These are phyloP conservation scores for Viridothelium virens DNA, from an alignment of 495 filamentous ascomycete genomes.

Conservation along the genomic window DNA sequence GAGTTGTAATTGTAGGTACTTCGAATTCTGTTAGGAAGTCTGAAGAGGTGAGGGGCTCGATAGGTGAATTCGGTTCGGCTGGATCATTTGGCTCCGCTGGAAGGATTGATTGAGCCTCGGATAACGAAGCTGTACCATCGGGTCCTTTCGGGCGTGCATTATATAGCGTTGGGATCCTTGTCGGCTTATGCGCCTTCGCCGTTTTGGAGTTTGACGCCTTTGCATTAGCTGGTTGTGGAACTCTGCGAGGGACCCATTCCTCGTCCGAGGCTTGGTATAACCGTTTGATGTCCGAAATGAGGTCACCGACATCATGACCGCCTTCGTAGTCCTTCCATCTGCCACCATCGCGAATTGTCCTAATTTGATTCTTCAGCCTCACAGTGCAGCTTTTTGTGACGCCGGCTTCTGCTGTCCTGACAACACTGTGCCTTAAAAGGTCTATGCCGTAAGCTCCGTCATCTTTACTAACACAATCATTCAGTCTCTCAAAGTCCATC, in stretches of 20 bases:
- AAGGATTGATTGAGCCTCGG: neutral
- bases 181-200: conserved; percentile 1
- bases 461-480: conserved; percentile 66
- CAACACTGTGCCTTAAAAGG: conserved; percentile 69
- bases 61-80: neutral
- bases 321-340: conserved; percentile 71
- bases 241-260: conserved; percentile 2
- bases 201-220: conserved; percentile 5
- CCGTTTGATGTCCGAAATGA: conserved; percentile 67
- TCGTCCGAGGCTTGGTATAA: conserved; percentile 6
- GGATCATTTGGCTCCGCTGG: neutral
- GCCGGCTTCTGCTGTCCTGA: conserved; percentile 55
- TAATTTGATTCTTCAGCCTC: conserved; percentile 63
- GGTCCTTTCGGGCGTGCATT: neutral
- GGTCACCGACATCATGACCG: conserved; percentile 59
- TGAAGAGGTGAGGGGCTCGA: neutral
- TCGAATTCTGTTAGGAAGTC: neutral
- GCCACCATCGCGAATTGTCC: conserved; percentile 77
- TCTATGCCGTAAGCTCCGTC: conserved; percentile 53
- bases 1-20: neutral
- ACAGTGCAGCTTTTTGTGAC: conserved; percentile 85
- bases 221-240: conserved; percentile 3
- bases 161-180: neutral
- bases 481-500: conserved; percentile 74
- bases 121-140: neutral